phyloP scores from a whole-genome alignment of 805 yeast species.

The Saccharomycopsis sp. region DNA sequence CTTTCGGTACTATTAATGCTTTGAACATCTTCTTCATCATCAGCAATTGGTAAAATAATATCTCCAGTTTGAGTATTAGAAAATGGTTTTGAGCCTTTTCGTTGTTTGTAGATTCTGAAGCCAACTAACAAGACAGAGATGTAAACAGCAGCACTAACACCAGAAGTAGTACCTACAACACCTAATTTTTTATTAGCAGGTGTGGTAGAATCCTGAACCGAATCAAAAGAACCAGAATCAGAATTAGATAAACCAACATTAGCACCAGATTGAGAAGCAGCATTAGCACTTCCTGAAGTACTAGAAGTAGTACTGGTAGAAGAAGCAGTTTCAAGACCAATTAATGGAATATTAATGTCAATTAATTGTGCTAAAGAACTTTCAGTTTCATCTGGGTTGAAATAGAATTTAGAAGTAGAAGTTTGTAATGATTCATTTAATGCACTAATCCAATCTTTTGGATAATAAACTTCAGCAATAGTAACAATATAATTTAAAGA shows the following conservation, averaged over 20 bases:
- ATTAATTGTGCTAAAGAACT: slow-evolving; percentile 53
- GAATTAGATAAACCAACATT: slow-evolving; percentile 18
- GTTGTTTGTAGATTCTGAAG: slow-evolving; percentile 23
- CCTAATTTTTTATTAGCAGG: slow-evolving; percentile 25
- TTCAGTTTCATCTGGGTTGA: slow-evolving; percentile 47
- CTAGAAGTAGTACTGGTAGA: slow-evolving; percentile 4
- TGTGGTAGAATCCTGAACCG: slow-evolving; percentile 22
- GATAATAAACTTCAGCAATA: slow-evolving; percentile 82
- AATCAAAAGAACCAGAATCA: slow-evolving; percentile 16
- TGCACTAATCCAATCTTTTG: slow-evolving; percentile 36
- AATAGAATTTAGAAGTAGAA: slow-evolving; percentile 47
- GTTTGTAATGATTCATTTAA: slow-evolving; percentile 17
- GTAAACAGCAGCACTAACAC: slow-evolving; percentile 18
- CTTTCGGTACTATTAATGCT: not conserved
- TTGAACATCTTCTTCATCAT: slow-evolving; percentile 12
- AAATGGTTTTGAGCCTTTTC: slow-evolving; percentile 18
- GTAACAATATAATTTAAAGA: slow-evolving; percentile 61
- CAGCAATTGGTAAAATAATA: slow-evolving; percentile 16
- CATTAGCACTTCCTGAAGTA: slow-evolving; percentile 11
- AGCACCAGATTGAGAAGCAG: slow-evolving; percentile 14
- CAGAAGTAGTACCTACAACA: slow-evolving; percentile 32
- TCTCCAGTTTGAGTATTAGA: slow-evolving; percentile 15
- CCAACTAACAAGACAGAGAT: slow-evolving; percentile 21
- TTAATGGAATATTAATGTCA: slow-evolving; percentile 58
- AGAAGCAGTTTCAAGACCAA: slow-evolving; percentile 27